Evolutionary conservation across 2,329 filamentous ascomycete species (phyloP).

Genomic region (Herpomyces periplanetae): DNA sequence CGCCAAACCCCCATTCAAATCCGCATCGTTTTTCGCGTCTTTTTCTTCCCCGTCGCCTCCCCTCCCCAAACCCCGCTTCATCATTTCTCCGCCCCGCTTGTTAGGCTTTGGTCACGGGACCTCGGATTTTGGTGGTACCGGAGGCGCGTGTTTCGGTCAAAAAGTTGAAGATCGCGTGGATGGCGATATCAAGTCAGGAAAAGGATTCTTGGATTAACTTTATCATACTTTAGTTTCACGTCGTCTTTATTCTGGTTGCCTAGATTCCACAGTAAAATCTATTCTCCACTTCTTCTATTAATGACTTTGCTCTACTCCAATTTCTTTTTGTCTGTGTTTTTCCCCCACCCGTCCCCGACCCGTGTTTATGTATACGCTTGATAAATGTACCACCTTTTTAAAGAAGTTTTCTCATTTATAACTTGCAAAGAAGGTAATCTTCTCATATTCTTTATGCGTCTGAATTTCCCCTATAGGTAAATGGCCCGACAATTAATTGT

Average conservation of each 20-base stretch:
- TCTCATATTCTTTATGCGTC: slow-evolving; percentile 1
- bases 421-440: slow-evolving; percentile 66
- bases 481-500: no score
- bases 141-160: slow-evolving; percentile 2
- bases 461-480: no score
- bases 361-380: slow-evolving; percentile 7
- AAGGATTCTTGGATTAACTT: slow-evolving; percentile 3
- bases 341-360: slow-evolving; percentile 5
- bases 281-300: slow-evolving; percentile 9
- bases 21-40: slow-evolving; percentile 4
- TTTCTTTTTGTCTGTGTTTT: slow-evolving; percentile 5
- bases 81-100: no score
- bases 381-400: slow-evolving; percentile 70
- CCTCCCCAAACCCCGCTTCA: slow-evolving; percentile 5
- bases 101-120: no score
- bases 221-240: slow-evolving; percentile 3
- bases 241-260: slow-evolving; percentile 2
- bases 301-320: slow-evolving; percentile 7
- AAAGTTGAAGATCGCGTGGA: slow-evolving; percentile 5
- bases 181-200: slow-evolving; percentile 4
- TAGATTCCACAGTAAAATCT: slow-evolving; percentile 2
- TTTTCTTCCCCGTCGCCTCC: slow-evolving; percentile 4
- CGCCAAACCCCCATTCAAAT: slow-evolving; percentile 5
- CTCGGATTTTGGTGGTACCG: slow-evolving; percentile 3
- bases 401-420: slow-evolving; percentile 69